These are phyloP conservation scores for Excoecaria cochinchinensis DNA, from an alignment of 345 rosid species.

Conservation along the genomic window DNA sequence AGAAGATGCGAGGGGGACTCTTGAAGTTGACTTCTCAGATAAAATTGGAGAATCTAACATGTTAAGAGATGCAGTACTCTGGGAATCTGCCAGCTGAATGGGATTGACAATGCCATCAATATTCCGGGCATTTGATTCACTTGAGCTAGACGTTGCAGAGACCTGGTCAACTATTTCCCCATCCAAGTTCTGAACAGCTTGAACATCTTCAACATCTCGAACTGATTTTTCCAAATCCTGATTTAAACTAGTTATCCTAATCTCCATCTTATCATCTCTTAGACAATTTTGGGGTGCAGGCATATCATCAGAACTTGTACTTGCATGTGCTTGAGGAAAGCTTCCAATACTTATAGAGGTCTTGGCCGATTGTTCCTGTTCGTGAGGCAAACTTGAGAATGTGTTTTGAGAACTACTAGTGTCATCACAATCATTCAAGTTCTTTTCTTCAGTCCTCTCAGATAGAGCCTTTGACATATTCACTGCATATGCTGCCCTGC, in stretches of 20 bases:
- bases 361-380: slow-evolving; percentile 73
- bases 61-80: slow-evolving; percentile 59
- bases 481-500: slow-evolving; percentile 90
- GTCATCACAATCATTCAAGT: slow-evolving; percentile 75
- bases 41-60: slow-evolving; percentile 67
- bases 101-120: slow-evolving; percentile 35
- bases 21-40: slow-evolving; percentile 77
- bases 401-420: slow-evolving; percentile 71
- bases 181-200: slow-evolving; percentile 45
- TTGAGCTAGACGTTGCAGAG: slow-evolving; percentile 54
- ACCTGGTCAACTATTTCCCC: slow-evolving; percentile 46
- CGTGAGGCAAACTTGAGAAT: slow-evolving; percentile 80
- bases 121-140: slow-evolving; percentile 44
- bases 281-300: slow-evolving; percentile 40
- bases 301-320: slow-evolving; percentile 82
- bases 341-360: slow-evolving; percentile 87
- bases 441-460: slow-evolving; percentile 71
- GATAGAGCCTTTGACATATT: slow-evolving; percentile 81
- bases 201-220: slow-evolving; percentile 46
- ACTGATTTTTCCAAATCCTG: slow-evolving; percentile 50
- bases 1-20: slow-evolving; percentile 50
- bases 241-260: slow-evolving; percentile 35
- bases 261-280: slow-evolving; percentile 50
- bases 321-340: slow-evolving; percentile 81
- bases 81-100: slow-evolving; percentile 56